Base-by-base conservation (phyloP, 495 filamentous ascomycete species). In the Xylona heveae region DNA sequence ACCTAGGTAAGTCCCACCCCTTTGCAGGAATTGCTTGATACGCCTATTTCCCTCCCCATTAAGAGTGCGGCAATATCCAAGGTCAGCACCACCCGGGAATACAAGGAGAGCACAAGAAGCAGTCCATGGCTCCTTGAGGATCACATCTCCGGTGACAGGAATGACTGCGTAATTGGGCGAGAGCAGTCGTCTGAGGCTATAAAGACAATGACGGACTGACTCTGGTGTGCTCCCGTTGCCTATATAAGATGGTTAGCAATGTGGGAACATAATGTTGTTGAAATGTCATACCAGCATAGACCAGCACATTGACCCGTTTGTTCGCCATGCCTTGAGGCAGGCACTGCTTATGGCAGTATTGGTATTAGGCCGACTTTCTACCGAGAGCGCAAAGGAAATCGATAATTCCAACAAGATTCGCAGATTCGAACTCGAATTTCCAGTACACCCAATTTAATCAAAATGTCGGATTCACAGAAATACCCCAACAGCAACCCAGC, bases 161-260 rank as follows among this genome's bases (percentile, higher is more conserved):
- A 78, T 81, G 37, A 97, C 81, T 32, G 85, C 90, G 51, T 95
- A 94, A 50, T 81, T 77, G 24, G 81, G 78, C 12, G 82, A 81
- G n/a, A 95, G 69, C 4, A 95, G 64, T 19, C 79, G 74, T 40
- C 83, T 78, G 10, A 97, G 68, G 26, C 78, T 78, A 50, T 79
- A 90, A 37, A 91, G 64, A 46, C 74, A 80, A 52, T 95, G 85
- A 16, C 78, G 71, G 32, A 94, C 79, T 19, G 83, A 91, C 47
- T 84, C 77, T 33, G 75, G 58, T 4, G 85, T 90, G 23, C 74
- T 78, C 32, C 88, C 88, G 43, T 69, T 69, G 36, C 84, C 84
- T 91, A 31, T 22, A 42, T 31, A 26, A 9, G 24, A 20, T 19
- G 30, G 28, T 51, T 37, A 43, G 28, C 13, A 29, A 24, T 7